Conservation (phyloP, 2,329 filamentous ascomycete species). For the Immersiporthe knoxdaviesiana region DNA sequence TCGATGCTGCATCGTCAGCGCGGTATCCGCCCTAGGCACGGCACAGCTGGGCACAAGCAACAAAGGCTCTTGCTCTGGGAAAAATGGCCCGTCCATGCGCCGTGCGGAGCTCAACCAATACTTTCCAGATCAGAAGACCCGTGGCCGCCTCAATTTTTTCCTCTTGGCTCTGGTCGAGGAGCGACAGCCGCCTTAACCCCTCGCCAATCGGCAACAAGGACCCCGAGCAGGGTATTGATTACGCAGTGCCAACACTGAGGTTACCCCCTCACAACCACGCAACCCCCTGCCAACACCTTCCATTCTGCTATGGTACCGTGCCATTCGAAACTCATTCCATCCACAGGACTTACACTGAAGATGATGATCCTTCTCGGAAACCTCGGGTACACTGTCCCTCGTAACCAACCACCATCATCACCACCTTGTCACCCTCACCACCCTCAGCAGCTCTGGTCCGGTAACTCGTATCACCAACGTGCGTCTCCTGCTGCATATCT, state of each 20-base stretch:
- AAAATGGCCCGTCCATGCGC: slow-evolving; percentile 9
- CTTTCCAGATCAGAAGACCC: background rate
- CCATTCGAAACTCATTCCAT: background rate
- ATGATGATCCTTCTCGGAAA: background rate
- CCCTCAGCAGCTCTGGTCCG: background rate
- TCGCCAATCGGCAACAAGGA: slow-evolving; percentile 15
- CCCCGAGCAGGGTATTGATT: background rate
- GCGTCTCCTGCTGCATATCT: background rate
- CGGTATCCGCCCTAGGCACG: background rate
- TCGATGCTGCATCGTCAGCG: slow-evolving; percentile 5
- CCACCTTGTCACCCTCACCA: background rate
- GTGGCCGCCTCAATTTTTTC: slow-evolving; percentile 11
- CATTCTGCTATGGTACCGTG: background rate
- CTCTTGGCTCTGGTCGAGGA: background rate
- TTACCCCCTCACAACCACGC: background rate
- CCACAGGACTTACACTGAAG: background rate
- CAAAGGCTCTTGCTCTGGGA: background rate
- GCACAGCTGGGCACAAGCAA: background rate
- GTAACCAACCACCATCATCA: background rate
- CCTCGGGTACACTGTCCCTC: background rate
- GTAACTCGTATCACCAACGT: background rate
- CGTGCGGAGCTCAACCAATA: background rate
- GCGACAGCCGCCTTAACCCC: slow-evolving; percentile 16
- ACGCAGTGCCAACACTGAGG: background rate
- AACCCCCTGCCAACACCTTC: background rate